phyloP scores from a whole-genome alignment of 352 stramenopile genomes.

The Globisporangium perplexum region DNA sequence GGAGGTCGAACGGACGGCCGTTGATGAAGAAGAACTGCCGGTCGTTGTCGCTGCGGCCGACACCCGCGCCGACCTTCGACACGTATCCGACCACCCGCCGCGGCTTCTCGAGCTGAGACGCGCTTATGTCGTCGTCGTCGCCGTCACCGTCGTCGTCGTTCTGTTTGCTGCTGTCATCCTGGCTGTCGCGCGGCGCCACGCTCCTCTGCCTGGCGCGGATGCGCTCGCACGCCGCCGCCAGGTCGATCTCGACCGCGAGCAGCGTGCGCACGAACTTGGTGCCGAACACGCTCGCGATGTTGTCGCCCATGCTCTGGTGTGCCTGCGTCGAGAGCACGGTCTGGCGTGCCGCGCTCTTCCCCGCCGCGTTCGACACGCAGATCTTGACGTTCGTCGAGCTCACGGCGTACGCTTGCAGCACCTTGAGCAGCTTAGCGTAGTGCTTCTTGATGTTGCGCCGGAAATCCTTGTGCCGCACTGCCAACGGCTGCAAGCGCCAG shows the following conservation, averaged over 20 bases:
- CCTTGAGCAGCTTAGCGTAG: constrained; percentile 88
- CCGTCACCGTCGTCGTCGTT: constrained; percentile 8
- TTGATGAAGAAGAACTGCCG: constrained; percentile 97
- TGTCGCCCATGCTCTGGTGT: constrained; percentile 68
- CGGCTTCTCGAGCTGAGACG: constrained; percentile 14
- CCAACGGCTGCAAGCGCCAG: constrained; percentile 76
- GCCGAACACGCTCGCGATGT: constrained; percentile 89
- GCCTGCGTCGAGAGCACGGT: constrained; percentile 62
- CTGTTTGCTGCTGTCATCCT: constrained; percentile 15
- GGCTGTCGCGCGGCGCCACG: not conserved
- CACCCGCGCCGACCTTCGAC: constrained; percentile 58
- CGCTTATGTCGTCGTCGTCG: constrained; percentile 16
- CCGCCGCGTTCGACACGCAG: constrained; percentile 44
- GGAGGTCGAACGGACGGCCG: constrained; percentile 92
- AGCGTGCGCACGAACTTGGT: constrained; percentile 89
- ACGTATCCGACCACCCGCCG: constrained; percentile 62
- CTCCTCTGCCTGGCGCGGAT: constrained; percentile 1
- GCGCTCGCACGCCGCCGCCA: constrained; percentile 21
- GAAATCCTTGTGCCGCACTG: constrained; percentile 92
- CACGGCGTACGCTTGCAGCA: constrained; percentile 86
- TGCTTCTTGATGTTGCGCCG: constrained; percentile 92
- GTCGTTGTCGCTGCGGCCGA: constrained; percentile 82
- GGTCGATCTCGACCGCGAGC: constrained; percentile 59
- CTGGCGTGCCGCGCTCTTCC: constrained; percentile 42
- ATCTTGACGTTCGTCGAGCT: constrained; percentile 56